Evolutionary conservation across 1,284 basidiomycete genomes (phyloP), one percentile per base, ranked within the genome.

Genomic region (Ceratobasidium sp.): DNA sequence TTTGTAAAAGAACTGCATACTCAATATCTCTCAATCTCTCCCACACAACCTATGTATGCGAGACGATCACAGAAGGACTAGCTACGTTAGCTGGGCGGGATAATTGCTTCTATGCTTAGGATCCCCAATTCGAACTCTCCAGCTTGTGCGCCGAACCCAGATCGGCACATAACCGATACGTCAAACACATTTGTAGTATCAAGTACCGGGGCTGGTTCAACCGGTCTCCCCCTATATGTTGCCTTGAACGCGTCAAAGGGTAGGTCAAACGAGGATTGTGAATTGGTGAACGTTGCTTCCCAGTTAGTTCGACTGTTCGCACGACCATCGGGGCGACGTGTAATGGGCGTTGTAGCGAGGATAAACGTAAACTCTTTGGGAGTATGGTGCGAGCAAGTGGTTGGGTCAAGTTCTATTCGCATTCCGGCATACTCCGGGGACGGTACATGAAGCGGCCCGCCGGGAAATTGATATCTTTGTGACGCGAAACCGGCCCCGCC

Each of bases 401-500:
- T 33, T 42, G 73, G 39, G 6, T n/a, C 26, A 10, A 76, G 39
- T 42, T 33, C 53, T 7, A 76, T 23, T 9, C 49, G 63, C 23
- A 76, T 76, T 66, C 73, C 73, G 12, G 15, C 26, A 49, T 75
- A 75, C 42, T 75, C n/a, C 61, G 72, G 42, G 15, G 18, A 26
- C 20, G 72, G 72, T 12, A 75, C 39, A 26, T 42, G 44, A 10
- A 66, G 46, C 18, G 51, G 33, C 5, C 51, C 42, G 15, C 51
- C 60, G 20, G 5, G 15, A 18, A 73, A 73, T 18, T 44, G 71
- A 28, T 46, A 73, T 20, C 71, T 39, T 44, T 73, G 71, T 15
- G 71, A 73, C 10, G 71, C 72, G 39, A 75, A 75, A 3, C 72
- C 61, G 2, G 72, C 72, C 9, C 72, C 72, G 10, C 72, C 72